These are phyloP conservation scores for Globisporangium polare DNA, from an alignment of 352 stramenopile genomes.

Conservation along the genomic window DNA sequence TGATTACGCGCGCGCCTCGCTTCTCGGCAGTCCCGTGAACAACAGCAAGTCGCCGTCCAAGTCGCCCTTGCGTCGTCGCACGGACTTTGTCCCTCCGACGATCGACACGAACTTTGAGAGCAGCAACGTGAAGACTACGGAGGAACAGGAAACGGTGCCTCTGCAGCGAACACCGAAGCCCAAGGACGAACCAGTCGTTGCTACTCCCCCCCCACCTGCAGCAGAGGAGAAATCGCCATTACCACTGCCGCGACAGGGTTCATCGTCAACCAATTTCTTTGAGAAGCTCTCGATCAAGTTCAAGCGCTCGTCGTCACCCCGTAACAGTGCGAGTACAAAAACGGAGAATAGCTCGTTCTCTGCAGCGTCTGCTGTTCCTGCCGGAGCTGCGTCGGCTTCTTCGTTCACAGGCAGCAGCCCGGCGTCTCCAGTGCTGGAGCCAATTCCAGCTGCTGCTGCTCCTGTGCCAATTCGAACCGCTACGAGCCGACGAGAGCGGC, in stretches of 20 bases:
- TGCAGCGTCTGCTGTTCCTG: background rate
- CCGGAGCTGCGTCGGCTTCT: background rate
- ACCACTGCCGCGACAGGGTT: constrained; percentile 20
- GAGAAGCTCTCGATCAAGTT: constrained; percentile 82
- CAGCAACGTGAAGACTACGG: background rate
- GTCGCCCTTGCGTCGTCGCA: constrained; percentile 1
- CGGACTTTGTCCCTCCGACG: background rate
- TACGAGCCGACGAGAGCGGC: constrained; percentile 41
- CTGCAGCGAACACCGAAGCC: background rate
- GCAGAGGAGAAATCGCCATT: constrained; percentile 29
- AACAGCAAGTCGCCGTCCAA: constrained; percentile 1
- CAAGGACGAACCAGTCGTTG: constrained; percentile 1
- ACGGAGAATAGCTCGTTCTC: constrained; percentile 16
- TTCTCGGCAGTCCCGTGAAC: constrained; percentile 20
- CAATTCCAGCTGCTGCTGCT: constrained; percentile 5
- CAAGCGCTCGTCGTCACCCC: constrained; percentile 62
- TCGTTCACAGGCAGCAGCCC: background rate
- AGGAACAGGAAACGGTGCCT: background rate
- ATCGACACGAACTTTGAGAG: constrained; percentile 9
- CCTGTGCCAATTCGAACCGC: constrained; percentile 28
- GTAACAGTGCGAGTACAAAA: constrained; percentile 17
- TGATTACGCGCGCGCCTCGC: constrained; percentile 33
- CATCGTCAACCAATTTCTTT: constrained; percentile 73
- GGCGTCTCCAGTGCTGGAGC: constrained; percentile 5
- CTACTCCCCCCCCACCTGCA: constrained; percentile 16